A percentile compares a stretch with the other conserved stretches of the same genome.
Evolutionary conservation across 164 flowering plant species (phyloP).

Genomic region (Aristolochia contorta): DNA sequence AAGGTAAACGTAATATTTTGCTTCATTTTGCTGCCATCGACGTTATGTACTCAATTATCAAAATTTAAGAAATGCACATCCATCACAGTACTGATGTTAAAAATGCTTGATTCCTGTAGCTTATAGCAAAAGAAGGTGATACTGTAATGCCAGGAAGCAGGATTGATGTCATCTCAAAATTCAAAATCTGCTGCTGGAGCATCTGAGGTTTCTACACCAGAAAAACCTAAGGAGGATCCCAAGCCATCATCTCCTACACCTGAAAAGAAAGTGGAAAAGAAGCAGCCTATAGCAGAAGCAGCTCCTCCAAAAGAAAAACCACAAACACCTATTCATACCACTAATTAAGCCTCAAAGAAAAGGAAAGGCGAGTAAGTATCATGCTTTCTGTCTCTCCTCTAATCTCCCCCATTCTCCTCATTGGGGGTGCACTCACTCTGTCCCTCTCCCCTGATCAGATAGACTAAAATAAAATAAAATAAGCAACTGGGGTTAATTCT

Average conservation of each 20-base stretch:
- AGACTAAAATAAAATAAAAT: too few species aligned
- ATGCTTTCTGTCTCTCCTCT: background rate
- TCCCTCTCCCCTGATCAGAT: too few species aligned
- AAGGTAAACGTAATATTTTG: slow-evolving; percentile 37
- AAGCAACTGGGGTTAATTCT: background rate
- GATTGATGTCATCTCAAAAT: slow-evolving; percentile 80
- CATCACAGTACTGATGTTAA: background rate
- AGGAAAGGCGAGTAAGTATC: slow-evolving; percentile 80
- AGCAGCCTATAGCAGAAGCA: slow-evolving; percentile 40
- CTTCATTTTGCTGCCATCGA: background rate
- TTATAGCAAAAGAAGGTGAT: slow-evolving; percentile 90
- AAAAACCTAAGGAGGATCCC: slow-evolving; percentile 25
- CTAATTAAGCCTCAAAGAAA: slow-evolving; percentile 74
- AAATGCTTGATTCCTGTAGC: slow-evolving; percentile 22
- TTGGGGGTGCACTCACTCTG: too few species aligned
- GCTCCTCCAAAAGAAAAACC: slow-evolving; percentile 41
- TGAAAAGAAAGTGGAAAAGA: slow-evolving; percentile 28
- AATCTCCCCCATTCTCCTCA: too few species aligned
- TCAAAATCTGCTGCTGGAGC: slow-evolving; percentile 60
- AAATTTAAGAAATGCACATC: too few species aligned
- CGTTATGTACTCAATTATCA: too few species aligned
- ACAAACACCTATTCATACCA: slow-evolving; percentile 39
- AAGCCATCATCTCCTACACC: slow-evolving; percentile 29
- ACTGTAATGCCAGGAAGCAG: slow-evolving; percentile 90
- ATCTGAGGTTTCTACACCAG: slow-evolving; percentile 49